phyloP scores from a whole-genome alignment of 2,329 filamentous ascomycete species.

The Fusarium sp. region DNA sequence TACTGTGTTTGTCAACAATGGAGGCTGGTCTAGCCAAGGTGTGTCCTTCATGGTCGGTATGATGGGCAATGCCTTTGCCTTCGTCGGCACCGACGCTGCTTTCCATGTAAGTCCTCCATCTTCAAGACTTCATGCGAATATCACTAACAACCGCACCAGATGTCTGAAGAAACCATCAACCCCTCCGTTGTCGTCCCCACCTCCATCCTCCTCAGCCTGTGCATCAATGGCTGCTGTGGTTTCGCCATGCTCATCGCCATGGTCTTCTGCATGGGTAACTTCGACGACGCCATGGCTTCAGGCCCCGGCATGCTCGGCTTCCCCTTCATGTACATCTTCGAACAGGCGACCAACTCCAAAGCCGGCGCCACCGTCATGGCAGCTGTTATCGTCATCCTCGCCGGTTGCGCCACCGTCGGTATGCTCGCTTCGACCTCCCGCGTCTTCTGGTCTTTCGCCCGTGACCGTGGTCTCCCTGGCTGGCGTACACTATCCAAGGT shows the following conservation, averaged over 20 bases:
- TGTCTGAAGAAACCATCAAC: constrained; percentile 62
- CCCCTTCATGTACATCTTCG: constrained; percentile 71
- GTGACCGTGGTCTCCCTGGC: constrained; percentile 52
- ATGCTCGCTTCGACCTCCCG: constrained; percentile 70
- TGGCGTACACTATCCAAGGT: constrained; percentile 49
- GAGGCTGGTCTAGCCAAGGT: constrained; percentile 59
- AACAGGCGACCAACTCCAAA: constrained; percentile 62
- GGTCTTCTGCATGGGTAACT: constrained; percentile 66
- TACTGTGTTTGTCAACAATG: constrained; percentile 58
- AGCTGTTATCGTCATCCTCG: constrained; percentile 62
- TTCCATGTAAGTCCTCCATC: constrained; percentile 44
- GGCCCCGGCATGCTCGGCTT: constrained; percentile 59
- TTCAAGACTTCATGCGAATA: rapidly evolving
- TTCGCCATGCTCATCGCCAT: constrained; percentile 69
- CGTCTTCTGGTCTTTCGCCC: constrained; percentile 67
- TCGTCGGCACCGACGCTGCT: constrained; percentile 51
- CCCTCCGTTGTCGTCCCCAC: constrained; percentile 64
- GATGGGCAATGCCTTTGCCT: constrained; percentile 57
- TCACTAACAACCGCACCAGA: constrained; percentile 41
- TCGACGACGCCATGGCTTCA: constrained; percentile 58
- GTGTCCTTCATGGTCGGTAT: constrained; percentile 62
- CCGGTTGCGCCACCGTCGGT: constrained; percentile 63
- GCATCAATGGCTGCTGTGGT: constrained; percentile 65
- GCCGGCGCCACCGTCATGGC: constrained; percentile 65
- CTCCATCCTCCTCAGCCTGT: constrained; percentile 62